Evolutionary conservation across 1,284 basidiomycete genomes (phyloP), one percentile per base, ranked within the genome.

Genomic region (Ustilago cynodontis): DNA sequence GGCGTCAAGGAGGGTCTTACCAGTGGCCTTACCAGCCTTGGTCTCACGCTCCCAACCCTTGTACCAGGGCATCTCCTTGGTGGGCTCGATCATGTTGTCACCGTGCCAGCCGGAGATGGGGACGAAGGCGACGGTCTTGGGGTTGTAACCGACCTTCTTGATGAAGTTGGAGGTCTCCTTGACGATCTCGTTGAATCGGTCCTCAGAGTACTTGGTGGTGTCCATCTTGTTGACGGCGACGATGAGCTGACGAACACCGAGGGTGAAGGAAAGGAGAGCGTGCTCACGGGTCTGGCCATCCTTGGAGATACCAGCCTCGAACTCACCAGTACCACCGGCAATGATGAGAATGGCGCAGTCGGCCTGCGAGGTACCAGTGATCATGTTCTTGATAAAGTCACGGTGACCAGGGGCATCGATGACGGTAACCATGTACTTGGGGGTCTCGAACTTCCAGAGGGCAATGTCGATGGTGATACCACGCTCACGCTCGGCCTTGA

Each of bases 81-180:
- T 84, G 75, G 82, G 50, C 91, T 99, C 96, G 89, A 99, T 91
- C 96, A 99, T 99, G 93, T 99, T 99, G 92, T 99, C 96, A 88
- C 96, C 97, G 91, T 98, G 94, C 96, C 96, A 99, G 85, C 96
- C 97, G 76, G 96, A 99, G 89, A 99, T 98, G 87, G 97, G 96
- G 82, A 99, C 97, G 90, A 99, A 99, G 82, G 96, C 91, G 82
- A 99, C 95, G 66, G 91, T 87, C 92, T 98, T 98, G 88, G 97
- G 96, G 93, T 99, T 98, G 92, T 96, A 99, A 78, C 96, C 96
- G 88, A 99, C 96, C 92, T 99, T 99, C 92, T 99, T 99, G 90
- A 99, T 98, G 92, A 99, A 99, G 88, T 90, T 92, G 86, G 94
- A 95, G 67, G 95, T 95, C 90, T 99, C 97, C 91, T 98, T 98